Conservation (phyloP, 2,329 filamentous ascomycete species). For the Calcarisporium arbuscula region DNA sequence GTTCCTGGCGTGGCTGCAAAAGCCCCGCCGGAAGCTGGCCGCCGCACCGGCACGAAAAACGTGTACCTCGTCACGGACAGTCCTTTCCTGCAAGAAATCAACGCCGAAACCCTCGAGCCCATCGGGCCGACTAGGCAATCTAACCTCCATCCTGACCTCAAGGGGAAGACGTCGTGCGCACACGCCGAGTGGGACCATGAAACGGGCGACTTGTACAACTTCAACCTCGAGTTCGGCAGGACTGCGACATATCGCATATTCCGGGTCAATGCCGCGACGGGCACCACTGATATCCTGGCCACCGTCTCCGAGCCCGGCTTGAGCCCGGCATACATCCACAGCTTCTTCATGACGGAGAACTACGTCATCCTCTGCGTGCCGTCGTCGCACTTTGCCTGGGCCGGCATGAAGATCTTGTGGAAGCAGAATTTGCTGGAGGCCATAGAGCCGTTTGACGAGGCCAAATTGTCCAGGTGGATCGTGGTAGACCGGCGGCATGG, state of each 20-base stretch:
- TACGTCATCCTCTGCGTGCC: constrained; percentile 71
- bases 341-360: constrained; percentile 65
- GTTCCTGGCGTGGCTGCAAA: constrained; percentile 42
- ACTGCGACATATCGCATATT: constrained; percentile 63
- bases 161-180: constrained; percentile 60
- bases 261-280: constrained; percentile 53
- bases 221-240: constrained; percentile 62
- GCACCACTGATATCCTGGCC: constrained; percentile 64
- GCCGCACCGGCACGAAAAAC: constrained; percentile 23
- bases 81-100: constrained; percentile 57
- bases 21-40: constrained; percentile 16
- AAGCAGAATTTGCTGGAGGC: constrained; percentile 62
- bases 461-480: constrained; percentile 59
- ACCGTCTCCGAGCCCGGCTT: constrained; percentile 47
- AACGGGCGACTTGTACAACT: constrained; percentile 76
- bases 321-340: constrained; percentile 71
- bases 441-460: constrained; percentile 55
- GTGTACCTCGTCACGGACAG: constrained; percentile 27
- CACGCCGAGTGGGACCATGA: constrained; percentile 66
- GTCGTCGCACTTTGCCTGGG: constrained; percentile 51
- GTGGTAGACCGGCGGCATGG: constrained; percentile 61
- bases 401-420: constrained; percentile 57
- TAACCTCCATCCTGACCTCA: constrained; percentile 60
- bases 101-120: constrained; percentile 67
- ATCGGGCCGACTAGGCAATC: constrained; percentile 55